Base-by-base conservation (phyloP, 345 rosid genomes). In the Eucalyptus viminalis region DNA sequence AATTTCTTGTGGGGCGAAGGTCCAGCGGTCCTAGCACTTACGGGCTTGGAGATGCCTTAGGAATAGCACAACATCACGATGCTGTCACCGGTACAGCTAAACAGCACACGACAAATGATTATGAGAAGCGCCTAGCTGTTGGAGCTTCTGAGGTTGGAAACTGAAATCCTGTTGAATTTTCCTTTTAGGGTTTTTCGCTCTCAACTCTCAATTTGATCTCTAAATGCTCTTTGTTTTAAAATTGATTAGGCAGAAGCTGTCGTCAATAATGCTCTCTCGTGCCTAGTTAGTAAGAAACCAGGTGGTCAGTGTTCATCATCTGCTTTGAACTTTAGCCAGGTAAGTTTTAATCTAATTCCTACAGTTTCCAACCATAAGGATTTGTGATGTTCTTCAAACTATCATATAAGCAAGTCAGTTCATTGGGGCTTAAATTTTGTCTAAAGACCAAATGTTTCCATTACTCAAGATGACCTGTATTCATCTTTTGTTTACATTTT, bases 101-200 rank as follows among this genome's bases (percentile, higher is more conserved):
- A 92, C 98, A 97, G 89, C 99, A 97, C 90, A 95, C 97, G 49
- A 97, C 98, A 16, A 7, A 96, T 92, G 99, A 97, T 91, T 97
- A 92, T 56, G 93, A 90, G 60, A 96, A 95, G 91, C 97, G 97
- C 88, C 93, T 97, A 9, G 93, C 95, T 65, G 88, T 92, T 88
- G 98, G 97, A 89, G 94, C 95, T 90, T 90, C 95, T 65, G 96
- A 95, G 96, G 98, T 96, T 88, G 58, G 80, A 89, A 81, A 62
- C 88, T 19, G 58, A 86, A 15, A 88, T 92, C 83, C 69, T 62
- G 56, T 47, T 91, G 67, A 53, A 86, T 49, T 90, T 89, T 37
- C 65, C 43, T 14, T 29, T 21, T 67, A 31, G 40, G 37, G 49
- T 49, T 80, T 56, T 54, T 76, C 24, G 60, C 86, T 80, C 34